Base-by-base conservation (phyloP, 139 green algal genomes). In the Chlorella sp. region DNA sequence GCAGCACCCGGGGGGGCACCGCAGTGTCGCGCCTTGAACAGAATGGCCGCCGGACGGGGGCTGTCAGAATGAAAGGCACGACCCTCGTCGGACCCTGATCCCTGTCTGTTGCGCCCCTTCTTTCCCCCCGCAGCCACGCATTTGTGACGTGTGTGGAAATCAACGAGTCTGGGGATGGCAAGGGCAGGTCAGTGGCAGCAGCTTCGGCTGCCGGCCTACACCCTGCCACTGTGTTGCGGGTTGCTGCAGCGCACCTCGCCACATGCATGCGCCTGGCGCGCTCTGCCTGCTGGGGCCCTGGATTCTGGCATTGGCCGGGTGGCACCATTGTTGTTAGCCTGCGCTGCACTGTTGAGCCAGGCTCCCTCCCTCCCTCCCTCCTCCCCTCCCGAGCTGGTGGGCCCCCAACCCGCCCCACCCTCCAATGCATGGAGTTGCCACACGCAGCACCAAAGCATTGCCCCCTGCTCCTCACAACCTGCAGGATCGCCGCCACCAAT, bases 401-500 rank as follows among this genome's bases (percentile, higher is more conserved):
- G 60, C 60, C 60, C 60, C 60, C 60, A n/a, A n/a, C n/a, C n/a
- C n/a, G n/a, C n/a, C n/a, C n/a, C n/a, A n/a, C n/a, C n/a, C n/a
- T n/a, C 21, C 71, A 78, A 19, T 19, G 14, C 71, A 78, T 9
- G 9, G 48, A 57, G 48, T 57, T 57, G 48, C 7, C 48, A 57
- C 9, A 9, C 48, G 48, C 48, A 5, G 5, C 48, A 57, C 48
- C 48, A 57, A 57, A 57, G 48, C 48, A 57, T 57, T 57, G 48
- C 7, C 48, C 14, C 32, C 71, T 7, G 71, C 71, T 78, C 30
- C 68, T 34, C 57, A 18, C 24, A 3, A 2, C 69, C 5, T 32
- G 75, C 86, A 90, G 87, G 78, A 94, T 97, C 1, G 81, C 92
- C 11, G 96, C 96, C 30, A 98, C 96, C 75, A 98, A 98, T 86